These are phyloP conservation scores for Podosphaera fusca DNA, from an alignment of 2,329 filamentous ascomycete species.

Conservation along the genomic window DNA sequence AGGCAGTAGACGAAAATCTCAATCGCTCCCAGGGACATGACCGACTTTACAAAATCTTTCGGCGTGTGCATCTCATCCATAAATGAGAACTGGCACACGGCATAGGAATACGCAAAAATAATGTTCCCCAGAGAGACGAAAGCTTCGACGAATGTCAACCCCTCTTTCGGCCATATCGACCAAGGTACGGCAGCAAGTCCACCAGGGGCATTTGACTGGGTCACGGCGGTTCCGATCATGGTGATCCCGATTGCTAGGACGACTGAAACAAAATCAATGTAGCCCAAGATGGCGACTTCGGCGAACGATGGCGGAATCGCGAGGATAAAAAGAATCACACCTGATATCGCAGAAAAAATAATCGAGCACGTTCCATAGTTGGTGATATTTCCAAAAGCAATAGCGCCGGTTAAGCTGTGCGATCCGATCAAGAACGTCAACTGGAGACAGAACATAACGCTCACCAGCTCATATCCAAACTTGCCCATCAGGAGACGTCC, in stretches of 20 bases:
- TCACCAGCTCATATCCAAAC: slow-evolving; percentile 28
- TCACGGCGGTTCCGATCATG: slow-evolving; percentile 26
- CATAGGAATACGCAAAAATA: slow-evolving; percentile 28
- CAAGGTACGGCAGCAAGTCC: slow-evolving; percentile 1
- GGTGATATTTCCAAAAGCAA: slow-evolving; percentile 34
- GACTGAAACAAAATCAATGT: slow-evolving; percentile 26
- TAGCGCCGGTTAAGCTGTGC: slow-evolving; percentile 36
- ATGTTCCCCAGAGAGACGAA: slow-evolving; percentile 33
- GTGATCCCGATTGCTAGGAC: slow-evolving; percentile 20
- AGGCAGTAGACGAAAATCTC: slow-evolving; percentile 33
- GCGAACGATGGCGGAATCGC: slow-evolving; percentile 32
- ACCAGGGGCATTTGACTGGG: slow-evolving; percentile 8
- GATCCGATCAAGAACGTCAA: slow-evolving; percentile 38
- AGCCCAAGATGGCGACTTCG: slow-evolving; percentile 29
- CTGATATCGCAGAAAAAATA: slow-evolving; percentile 21
- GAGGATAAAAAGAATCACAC: slow-evolving; percentile 8
- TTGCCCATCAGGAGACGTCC: slow-evolving; percentile 28
- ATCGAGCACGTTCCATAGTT: slow-evolving; percentile 30
- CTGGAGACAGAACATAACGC: slow-evolving; percentile 26
- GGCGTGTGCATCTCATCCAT: slow-evolving; percentile 17
- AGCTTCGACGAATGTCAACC: slow-evolving; percentile 20
- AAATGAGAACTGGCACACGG: slow-evolving; percentile 13
- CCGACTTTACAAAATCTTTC: slow-evolving; percentile 13
- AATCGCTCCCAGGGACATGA: slow-evolving; percentile 27
- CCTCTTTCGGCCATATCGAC: slow-evolving; percentile 8